Evolutionary conservation across 805 yeast genomes (phyloP).

Genomic region (Ogataea zsoltii): DNA sequence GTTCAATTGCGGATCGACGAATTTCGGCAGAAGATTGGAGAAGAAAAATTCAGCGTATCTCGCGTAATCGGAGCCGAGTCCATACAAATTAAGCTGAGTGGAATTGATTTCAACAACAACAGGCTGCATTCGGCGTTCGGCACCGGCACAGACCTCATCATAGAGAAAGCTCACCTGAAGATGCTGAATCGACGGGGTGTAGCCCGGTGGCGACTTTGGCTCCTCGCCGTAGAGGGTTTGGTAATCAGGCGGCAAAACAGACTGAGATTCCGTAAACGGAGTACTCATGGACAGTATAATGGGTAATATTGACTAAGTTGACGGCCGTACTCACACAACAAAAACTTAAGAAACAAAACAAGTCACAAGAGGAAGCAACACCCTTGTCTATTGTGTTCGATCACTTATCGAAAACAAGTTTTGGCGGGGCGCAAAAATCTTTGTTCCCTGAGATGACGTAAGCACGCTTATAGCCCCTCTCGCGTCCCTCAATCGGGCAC

Average conservation of each 20-base stretch:
- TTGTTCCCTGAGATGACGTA: not conserved
- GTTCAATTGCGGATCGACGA: slow-evolving; percentile 31
- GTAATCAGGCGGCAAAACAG: slow-evolving; percentile 6
- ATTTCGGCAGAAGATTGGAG: slow-evolving; percentile 23
- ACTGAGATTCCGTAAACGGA: too few relatives aligned
- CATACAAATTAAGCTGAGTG: slow-evolving; percentile 32
- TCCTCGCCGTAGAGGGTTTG: slow-evolving; percentile 1
- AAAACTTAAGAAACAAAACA: too few relatives aligned
- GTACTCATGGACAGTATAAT: too few relatives aligned
- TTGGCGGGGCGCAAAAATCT: too few relatives aligned
- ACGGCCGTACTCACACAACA: too few relatives aligned
- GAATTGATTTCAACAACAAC: slow-evolving; percentile 34
- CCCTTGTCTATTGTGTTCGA: too few relatives aligned
- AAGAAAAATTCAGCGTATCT: slow-evolving; percentile 24
- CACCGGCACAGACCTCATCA: slow-evolving; percentile 13
- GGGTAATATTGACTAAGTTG: too few relatives aligned
- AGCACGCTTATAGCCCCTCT: not conserved
- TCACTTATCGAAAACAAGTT: too few relatives aligned
- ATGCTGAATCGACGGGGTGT: slow-evolving; percentile 30
- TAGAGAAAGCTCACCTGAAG: slow-evolving; percentile 23
- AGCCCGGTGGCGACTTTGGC: slow-evolving; percentile 19
- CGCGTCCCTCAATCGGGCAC: not conserved
- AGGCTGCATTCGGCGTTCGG: slow-evolving; percentile 19
- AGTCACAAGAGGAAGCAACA: too few relatives aligned
- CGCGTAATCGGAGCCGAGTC: slow-evolving; percentile 14